Conservation (phyloP, 116 monocot species). For the Posidonia oceanica region DNA sequence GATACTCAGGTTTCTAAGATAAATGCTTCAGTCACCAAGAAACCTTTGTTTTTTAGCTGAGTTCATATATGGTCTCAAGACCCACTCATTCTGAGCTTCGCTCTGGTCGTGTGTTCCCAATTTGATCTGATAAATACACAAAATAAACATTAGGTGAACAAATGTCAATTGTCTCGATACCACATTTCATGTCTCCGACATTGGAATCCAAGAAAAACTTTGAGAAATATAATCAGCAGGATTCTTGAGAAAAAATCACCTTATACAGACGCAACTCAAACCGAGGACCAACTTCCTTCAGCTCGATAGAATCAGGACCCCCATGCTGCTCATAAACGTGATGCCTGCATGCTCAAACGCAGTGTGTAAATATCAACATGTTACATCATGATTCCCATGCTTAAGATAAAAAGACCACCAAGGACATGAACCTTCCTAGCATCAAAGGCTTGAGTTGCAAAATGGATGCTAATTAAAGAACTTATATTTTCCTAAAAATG, state of each 20-base stretch:
- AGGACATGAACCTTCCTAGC: too few relatives aligned
- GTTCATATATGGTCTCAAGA: slow-evolving; percentile 71
- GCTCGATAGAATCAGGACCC: slow-evolving; percentile 80
- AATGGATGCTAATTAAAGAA: too few relatives aligned
- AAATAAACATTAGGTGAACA: not conserved
- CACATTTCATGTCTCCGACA: too few relatives aligned
- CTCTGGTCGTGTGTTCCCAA: slow-evolving; percentile 74
- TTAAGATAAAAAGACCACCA: too few relatives aligned
- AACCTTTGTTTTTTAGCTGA: slow-evolving; percentile 54
- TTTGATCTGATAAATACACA: slow-evolving; percentile 47
- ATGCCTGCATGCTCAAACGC: slow-evolving; percentile 35
- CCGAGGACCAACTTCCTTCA: slow-evolving; percentile 93
- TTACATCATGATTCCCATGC: too few relatives aligned
- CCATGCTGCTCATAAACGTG: slow-evolving; percentile 81
- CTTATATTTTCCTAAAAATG: too few relatives aligned
- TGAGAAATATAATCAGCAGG: too few relatives aligned
- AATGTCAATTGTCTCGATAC: not conserved
- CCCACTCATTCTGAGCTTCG: slow-evolving; percentile 82
- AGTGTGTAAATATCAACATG: not conserved
- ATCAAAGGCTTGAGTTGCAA: too few relatives aligned
- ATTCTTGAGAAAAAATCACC: slow-evolving; percentile 18
- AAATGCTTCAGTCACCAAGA: slow-evolving; percentile 44
- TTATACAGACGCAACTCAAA: slow-evolving; percentile 82
- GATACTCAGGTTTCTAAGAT: too few relatives aligned
- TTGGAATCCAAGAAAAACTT: too few relatives aligned